Evolutionary conservation across 352 stramenopile genomes (phyloP), one percentile per base, ranked within the genome.

Genomic region (Pythium dissimile): DNA sequence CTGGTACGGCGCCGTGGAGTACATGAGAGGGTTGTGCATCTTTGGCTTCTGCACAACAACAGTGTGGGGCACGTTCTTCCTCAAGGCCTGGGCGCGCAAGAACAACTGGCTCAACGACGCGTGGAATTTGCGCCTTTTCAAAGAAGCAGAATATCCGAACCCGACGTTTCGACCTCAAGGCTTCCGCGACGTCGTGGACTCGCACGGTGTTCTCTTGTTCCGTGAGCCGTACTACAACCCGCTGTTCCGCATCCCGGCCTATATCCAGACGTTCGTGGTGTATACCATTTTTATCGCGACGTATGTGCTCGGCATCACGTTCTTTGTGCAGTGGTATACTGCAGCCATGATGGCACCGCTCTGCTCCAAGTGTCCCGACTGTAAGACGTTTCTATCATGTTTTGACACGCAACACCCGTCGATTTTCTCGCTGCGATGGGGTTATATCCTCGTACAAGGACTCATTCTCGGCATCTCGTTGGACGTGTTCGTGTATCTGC

Each of bases 261-360:
- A 92, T 44, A 66, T 92, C 26, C 84, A 91, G 49, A 94, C 84
- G 16, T 82, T 92, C 43, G 55, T 92, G 16, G 82, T 94, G 5
- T 92, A 90, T 21, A 65, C 75, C 9, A 63, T 92, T 37, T 94
- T 94, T 51, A 91, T 90, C 21, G 76, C 62, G 18, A 91, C 79
- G 26, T 94, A 94, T 39, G 71, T 91, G 0, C 34, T 88, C 1
- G 84, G 84, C 3, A 94, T 87, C 46, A 87, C 78, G 12, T 92
- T 94, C 64, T 94, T 94, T 32, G 82, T 94, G 9, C 82, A 92
- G 49, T 94, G 84, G 84, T 94, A 92, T 48, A 94, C 84, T 0
- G 84, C 84, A 1, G 81, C 84, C 21, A 94, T 94, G 84, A 89
- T 92, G 72, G 84, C 84, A 20, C 82, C 84, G 3, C 60, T 90